Evolutionary conservation across 176 grass and related monocot species (phyloP), one percentile per base, ranked within the genome.

Genomic region (Eragrostis curvula): DNA sequence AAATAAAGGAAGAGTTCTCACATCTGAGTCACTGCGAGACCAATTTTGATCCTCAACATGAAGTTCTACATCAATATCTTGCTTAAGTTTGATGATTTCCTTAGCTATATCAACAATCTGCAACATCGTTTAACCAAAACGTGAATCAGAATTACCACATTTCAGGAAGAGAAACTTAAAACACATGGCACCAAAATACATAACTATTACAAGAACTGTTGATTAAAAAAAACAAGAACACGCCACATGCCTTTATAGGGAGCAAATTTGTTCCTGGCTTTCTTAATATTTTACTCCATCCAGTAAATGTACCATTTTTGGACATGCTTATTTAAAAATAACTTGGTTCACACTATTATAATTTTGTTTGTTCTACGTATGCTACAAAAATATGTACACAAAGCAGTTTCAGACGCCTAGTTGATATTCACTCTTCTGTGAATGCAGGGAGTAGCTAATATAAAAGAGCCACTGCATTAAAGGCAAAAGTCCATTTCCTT

Each of bases 31-130:
- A 77, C 18, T 82, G 66, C 14, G 77, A 63, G 42, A 56, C 94
- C 90, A 97, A 61, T 1, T 89, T 87, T 93, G 80, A 81, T 97
- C 94, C 84, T 93, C 93, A 36, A 80, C 86, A 66, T 87, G 77
- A 46, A 91, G 57, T 86, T 93, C 88, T 46, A 65, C 28, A 39
- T 85, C 91, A 88, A 97, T 87, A 55, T 91, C 73, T 79, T 85
- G 83, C 77, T 97, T 90, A 25, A 97, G 86, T 73, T 93, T 93
- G 81, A 97, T 75, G 61, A 97, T 93, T 59, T 73, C 80, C 64
- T 89, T 81, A 30, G 73, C 65, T 72, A 90, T 58, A 11, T 91
- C 80, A 62, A 87, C 62, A 77, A 79, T 83, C 90, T 97, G 86
- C 62, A 68, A 88, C 57, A 18, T 7, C 44, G 46, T 73, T 81